phyloP scores from a whole-genome alignment of 129 eudicot genomes.

The Tagetes patula region DNA sequence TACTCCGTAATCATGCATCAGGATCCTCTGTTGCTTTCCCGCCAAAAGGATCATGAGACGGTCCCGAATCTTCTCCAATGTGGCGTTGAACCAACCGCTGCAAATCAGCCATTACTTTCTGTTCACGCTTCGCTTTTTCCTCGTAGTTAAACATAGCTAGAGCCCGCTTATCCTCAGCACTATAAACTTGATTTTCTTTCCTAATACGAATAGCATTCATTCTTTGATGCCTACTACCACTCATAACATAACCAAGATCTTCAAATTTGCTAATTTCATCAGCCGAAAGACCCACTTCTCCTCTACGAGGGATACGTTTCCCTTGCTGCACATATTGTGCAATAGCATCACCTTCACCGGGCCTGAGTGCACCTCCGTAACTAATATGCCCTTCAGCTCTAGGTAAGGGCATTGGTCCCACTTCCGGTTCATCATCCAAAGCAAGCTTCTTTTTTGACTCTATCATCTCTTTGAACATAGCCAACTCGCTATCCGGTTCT shows the following conservation, averaged over 20 bases:
- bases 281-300: slow-evolving; percentile 97
- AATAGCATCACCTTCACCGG: slow-evolving; percentile 99
- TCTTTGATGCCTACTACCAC: slow-evolving; percentile 99
- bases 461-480: slow-evolving; percentile 55
- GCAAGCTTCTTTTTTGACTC: slow-evolving; percentile 56
- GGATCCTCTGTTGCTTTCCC: slow-evolving; percentile 63
- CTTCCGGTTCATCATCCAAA: slow-evolving; percentile 61
- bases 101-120: slow-evolving; percentile 97
- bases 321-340: slow-evolving; percentile 99
- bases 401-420: slow-evolving; percentile 94
- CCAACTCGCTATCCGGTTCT: slow-evolving; percentile 33
- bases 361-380: slow-evolving; percentile 98
- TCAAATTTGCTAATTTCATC: slow-evolving; percentile 89
- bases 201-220: slow-evolving; percentile 99
- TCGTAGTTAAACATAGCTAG: slow-evolving; percentile 96
- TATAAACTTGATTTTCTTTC: slow-evolving; percentile 97
- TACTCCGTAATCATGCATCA: slow-evolving; percentile 56
- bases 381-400: slow-evolving; percentile 97
- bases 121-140: slow-evolving; percentile 94
- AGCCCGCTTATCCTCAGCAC: slow-evolving; percentile 97
- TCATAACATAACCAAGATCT: slow-evolving; percentile 92
- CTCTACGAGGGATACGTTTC: slow-evolving; percentile 97
- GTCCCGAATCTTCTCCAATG: slow-evolving; percentile 83
- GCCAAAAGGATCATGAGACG: slow-evolving; percentile 95
- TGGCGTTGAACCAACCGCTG: slow-evolving; percentile 86